A percentile compares a stretch with the other conserved stretches of the same genome.
Conservation (phyloP, 257 asterid genomes). For the Salvia rosmarinus region DNA sequence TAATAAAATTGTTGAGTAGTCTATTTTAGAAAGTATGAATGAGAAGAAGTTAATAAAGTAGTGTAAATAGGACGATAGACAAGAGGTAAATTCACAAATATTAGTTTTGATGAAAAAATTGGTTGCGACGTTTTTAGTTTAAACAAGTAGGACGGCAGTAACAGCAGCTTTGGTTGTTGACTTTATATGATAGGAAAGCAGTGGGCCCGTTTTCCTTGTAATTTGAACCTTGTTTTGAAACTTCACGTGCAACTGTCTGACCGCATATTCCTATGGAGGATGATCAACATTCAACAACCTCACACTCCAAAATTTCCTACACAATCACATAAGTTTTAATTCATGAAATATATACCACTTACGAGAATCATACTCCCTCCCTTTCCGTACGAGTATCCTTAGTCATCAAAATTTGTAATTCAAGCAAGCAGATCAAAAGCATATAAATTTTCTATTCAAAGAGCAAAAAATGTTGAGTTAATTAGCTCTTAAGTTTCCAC, state of each 20-base stretch:
- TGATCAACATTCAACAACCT: too few relatives aligned
- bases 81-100: background rate
- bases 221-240: background rate
- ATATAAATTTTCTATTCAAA: too few relatives aligned
- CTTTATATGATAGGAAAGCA: background rate
- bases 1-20: background rate
- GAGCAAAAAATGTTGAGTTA: too few relatives aligned
- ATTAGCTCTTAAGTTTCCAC: too few relatives aligned
- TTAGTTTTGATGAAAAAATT: background rate
- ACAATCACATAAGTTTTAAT: too few relatives aligned
- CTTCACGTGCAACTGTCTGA: slow-evolving; percentile 12
- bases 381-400: too few relatives aligned
- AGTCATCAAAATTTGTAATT: too few relatives aligned
- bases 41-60: too few relatives aligned
- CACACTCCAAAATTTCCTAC: too few relatives aligned
- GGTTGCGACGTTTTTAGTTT: background rate
- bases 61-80: background rate
- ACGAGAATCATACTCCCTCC: too few relatives aligned
- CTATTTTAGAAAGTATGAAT: background rate
- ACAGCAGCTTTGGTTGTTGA: slow-evolving; percentile 7
- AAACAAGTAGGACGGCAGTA: background rate
- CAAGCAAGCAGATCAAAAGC: too few relatives aligned
- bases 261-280: background rate
- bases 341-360: too few relatives aligned
- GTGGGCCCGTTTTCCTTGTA: background rate